Base-by-base conservation (phyloP, 257 asterid genomes). In the Jaltomata sinuosa region DNA sequence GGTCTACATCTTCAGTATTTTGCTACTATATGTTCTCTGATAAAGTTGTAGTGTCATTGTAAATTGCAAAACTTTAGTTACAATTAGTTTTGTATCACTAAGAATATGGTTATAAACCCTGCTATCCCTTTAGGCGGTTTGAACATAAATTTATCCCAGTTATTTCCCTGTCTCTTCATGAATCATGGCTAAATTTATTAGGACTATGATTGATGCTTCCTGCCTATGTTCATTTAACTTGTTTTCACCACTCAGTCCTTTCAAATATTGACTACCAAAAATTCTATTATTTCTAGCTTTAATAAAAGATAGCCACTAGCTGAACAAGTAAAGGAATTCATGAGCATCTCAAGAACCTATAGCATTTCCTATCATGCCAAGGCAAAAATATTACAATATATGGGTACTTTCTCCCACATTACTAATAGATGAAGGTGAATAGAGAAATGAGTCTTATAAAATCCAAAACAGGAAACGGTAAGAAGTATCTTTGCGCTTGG, bases 21-120 rank as follows among this genome's bases (percentile, higher is more conserved):
- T n/a, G n/a, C n/a, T n/a, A n/a, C n/a, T n/a, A n/a, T n/a, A n/a
- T n/a, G n/a, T n/a, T n/a, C n/a, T n/a, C n/a, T n/a, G n/a, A n/a
- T n/a, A n/a, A n/a, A n/a, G n/a, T n/a, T n/a, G n/a, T n/a, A n/a
- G n/a, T n/a, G n/a, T n/a, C n/a, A n/a, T n/a, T n/a, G n/a, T n/a
- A n/a, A n/a, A n/a, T n/a, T n/a, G n/a, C n/a, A n/a, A 90, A 87
- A 91, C 90, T 81, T 81, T 88, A 86, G 95, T 91, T 11, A 94
- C 96, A 29, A 38, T 90, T 94, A 52, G 2, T 50, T 14, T 14
- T 15, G 19, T 9, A 50, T 12, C 52, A 50, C 80, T 92, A 54
- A 95, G 97, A 85, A 91, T 94, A 81, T 93, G 97, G 98, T 92
- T 49, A 2, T 14, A 21, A 5, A 14, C 2, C 21, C 67, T 81